These are phyloP conservation scores for Trichosporon sp. DNA, from an alignment of 1,284 basidiomycete genomes.

Conservation along the genomic window DNA sequence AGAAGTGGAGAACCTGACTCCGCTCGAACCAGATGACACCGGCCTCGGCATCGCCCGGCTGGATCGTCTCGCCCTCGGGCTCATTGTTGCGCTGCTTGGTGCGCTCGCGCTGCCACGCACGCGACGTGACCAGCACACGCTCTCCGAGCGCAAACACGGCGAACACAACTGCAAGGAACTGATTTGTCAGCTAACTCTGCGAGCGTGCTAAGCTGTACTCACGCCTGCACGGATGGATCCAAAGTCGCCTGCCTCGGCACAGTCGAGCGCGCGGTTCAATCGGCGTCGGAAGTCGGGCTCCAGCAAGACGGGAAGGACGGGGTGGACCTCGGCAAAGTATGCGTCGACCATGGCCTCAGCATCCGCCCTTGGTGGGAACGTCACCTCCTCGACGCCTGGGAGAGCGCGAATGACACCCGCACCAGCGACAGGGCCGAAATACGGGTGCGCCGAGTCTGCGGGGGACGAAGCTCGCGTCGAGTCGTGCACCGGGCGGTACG, in stretches of 20 bases:
- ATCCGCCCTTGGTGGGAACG: conserved; percentile 77
- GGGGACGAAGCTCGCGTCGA: neutral
- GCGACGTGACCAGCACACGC: conserved; percentile 60
- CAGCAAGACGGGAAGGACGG: conserved; percentile 78
- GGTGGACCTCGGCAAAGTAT: conserved; percentile 81
- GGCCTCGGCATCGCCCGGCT: conserved; percentile 52
- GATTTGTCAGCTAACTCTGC: conserved; percentile 60
- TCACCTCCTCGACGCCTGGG: conserved; percentile 79
- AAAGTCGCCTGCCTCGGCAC: conserved; percentile 49
- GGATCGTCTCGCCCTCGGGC: conserved; percentile 39
- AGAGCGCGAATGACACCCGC: conserved; percentile 82
- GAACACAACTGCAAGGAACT: conserved; percentile 83
- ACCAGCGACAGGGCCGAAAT: conserved; percentile 83
- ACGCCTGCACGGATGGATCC: conserved; percentile 29
- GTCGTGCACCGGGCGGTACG: conserved; percentile 27
- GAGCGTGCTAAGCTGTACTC: conserved; percentile 11
- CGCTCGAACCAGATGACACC: conserved; percentile 54
- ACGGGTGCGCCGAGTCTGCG: conserved; percentile 58
- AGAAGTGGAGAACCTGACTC: conserved; percentile 82
- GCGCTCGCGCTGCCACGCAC: conserved; percentile 62
- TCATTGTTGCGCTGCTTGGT: conserved; percentile 59
- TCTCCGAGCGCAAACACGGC: conserved; percentile 80
- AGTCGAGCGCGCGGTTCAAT: conserved; percentile 72
- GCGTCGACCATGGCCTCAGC: conserved; percentile 83
- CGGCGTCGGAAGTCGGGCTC: conserved; percentile 74